A percentile compares a stretch with the other conserved stretches of the same genome.
Evolutionary conservation across 108 stramenopile genomes (phyloP).

Genomic region (Skeletonema marinoi): DNA sequence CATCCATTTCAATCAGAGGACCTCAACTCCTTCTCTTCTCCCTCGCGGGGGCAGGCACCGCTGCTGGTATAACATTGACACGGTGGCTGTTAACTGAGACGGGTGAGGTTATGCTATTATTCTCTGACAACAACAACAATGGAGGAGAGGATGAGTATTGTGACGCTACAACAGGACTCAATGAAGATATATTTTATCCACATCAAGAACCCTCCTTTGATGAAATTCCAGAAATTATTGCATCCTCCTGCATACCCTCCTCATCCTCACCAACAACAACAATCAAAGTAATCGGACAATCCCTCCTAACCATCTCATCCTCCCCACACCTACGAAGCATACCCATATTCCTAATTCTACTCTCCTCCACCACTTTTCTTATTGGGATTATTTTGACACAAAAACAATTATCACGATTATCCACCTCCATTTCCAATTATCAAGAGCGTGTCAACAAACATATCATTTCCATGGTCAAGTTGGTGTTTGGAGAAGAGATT

Average conservation of each 20-base stretch:
- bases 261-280: neutral
- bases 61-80: neutral
- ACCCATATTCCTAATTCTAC: conserved; percentile 15
- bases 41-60: conserved; percentile 7
- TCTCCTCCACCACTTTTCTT: conserved; percentile 27
- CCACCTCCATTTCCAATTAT: neutral
- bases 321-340: conserved; percentile 30
- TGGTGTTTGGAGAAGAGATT: neutral
- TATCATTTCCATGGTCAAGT: neutral
- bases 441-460: neutral
- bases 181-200: neutral
- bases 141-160: neutral
- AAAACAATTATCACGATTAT: neutral
- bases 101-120: conserved; percentile 17
- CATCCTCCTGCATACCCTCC: neutral
- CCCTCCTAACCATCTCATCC: conserved; percentile 9
- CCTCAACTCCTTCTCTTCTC: conserved; percentile 20
- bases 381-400: conserved; percentile 15
- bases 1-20: neutral
- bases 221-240: neutral
- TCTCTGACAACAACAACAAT: conserved; percentile 1
- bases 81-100: conserved; percentile 33
- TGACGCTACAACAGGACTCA: neutral
- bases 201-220: neutral
- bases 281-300: conserved; percentile 4